Evolutionary conservation across 1,139 yeast genomes (phyloP).

Genomic region (Protomyces arabidopsidicola): DNA sequence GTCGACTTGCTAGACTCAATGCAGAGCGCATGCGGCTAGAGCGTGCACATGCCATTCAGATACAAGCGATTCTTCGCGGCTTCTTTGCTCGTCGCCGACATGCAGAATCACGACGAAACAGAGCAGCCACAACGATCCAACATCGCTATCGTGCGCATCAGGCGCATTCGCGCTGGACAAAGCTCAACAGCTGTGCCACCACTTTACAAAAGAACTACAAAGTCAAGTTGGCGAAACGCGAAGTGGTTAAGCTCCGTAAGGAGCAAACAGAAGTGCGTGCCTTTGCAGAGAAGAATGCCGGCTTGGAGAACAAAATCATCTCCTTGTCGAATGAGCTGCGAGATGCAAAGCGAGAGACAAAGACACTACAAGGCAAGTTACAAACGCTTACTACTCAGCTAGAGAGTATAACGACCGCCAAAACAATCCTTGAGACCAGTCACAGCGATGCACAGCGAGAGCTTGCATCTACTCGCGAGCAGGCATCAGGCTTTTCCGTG

Average conservation of each 20-base stretch:
- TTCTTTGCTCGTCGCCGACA: constrained; percentile 54
- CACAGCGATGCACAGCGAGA: constrained; percentile 38
- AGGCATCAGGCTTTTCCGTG: constrained; percentile 33
- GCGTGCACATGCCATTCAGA: constrained; percentile 44
- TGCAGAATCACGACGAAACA: constrained; percentile 53
- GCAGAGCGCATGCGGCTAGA: constrained; percentile 1
- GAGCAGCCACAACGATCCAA: constrained; percentile 69
- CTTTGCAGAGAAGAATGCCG: constrained; percentile 38
- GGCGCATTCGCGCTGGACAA: constrained; percentile 55
- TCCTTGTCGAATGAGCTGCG: constrained; percentile 57
- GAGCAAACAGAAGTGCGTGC: constrained; percentile 44
- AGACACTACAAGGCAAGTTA: constrained; percentile 61
- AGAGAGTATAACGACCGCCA: constrained; percentile 54
- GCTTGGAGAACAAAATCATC: constrained; percentile 48
- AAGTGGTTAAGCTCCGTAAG: constrained; percentile 57
- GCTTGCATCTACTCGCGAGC: constrained; percentile 47
- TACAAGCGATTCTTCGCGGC: constrained; percentile 66
- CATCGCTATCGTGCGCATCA: constrained; percentile 61
- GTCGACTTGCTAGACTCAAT: background rate
- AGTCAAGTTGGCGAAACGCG: constrained; percentile 58
- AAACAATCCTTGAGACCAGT: constrained; percentile 53
- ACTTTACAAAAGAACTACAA: constrained; percentile 58
- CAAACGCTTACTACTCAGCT: constrained; percentile 58
- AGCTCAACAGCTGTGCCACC: constrained; percentile 53
- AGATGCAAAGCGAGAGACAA: constrained; percentile 59